Percentiles rank a stretch among this genome's conserved stretches.
Conservation (phyloP, 2,329 filamentous ascomycete species). For the Pestalotiopsis sp. region DNA sequence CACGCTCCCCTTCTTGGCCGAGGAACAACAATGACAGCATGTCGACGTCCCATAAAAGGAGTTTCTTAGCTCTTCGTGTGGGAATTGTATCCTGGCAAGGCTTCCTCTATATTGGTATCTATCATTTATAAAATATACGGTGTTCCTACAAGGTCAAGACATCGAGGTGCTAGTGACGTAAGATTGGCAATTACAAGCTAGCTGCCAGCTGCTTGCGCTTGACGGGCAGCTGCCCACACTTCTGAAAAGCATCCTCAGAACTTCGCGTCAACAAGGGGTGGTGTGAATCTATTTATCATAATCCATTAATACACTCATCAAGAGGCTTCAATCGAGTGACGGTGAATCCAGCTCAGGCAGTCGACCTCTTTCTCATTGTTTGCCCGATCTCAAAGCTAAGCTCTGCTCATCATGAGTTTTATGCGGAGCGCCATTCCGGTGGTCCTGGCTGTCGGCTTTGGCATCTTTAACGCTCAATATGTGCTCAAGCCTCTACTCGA, state of each 20-base stretch:
- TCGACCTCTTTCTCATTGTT: neutral
- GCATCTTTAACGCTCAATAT: conserved; percentile 7
- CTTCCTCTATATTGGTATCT: too few relatives aligned
- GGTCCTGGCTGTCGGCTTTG: neutral
- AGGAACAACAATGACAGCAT: too few relatives aligned
- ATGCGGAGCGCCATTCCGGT: conserved; percentile 2
- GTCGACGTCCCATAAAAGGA: too few relatives aligned
- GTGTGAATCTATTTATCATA: neutral
- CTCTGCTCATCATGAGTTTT: neutral
- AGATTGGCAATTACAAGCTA: neutral
- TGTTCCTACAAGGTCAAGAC: too few relatives aligned
- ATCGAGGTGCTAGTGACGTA: too few relatives aligned
- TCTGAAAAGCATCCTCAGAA: neutral
- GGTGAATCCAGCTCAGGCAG: neutral
- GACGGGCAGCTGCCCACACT: neutral
- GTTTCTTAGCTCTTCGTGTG: too few relatives aligned
- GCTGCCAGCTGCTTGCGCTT: neutral
- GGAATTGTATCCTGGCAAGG: too few relatives aligned
- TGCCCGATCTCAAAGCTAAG: neutral
- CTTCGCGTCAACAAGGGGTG: neutral
- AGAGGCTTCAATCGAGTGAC: neutral
- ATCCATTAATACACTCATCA: neutral
- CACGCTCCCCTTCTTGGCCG: too few relatives aligned
- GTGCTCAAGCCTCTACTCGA: conserved; percentile 3
- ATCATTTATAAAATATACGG: too few relatives aligned